These are phyloP conservation scores for Apiospora aurea DNA, from an alignment of 2,329 filamentous ascomycete genomes.

Conservation along the genomic window DNA sequence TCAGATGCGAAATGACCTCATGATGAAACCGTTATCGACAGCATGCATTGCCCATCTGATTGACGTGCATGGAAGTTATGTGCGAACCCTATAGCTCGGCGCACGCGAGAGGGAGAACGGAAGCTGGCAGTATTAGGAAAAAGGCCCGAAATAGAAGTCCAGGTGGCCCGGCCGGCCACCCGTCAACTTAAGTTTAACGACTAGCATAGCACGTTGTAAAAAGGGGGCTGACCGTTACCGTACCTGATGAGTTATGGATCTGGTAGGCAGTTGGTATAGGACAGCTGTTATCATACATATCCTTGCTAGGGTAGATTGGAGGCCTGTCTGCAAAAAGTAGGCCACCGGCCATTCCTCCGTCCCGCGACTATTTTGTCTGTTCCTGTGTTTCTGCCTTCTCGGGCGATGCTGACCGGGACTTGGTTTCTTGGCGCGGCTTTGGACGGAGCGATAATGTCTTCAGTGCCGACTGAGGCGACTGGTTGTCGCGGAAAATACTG, in stretches of 20 bases:
- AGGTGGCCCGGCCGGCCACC: not conserved
- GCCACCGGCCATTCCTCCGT: not conserved
- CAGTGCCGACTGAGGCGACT: too few species aligned
- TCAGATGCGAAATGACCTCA: constrained; percentile 8
- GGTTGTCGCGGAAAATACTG: too few species aligned
- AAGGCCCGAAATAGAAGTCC: not conserved
- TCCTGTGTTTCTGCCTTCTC: too few species aligned
- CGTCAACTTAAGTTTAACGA: constrained; percentile 1
- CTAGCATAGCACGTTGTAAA: not conserved
- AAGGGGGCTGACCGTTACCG: not conserved
- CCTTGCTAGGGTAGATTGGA: not conserved
- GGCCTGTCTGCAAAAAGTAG: not conserved
- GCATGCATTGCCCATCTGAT: not conserved
- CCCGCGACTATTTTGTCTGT: too few species aligned
- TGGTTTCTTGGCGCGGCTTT: too few species aligned
- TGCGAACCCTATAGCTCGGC: not conserved
- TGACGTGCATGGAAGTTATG: not conserved
- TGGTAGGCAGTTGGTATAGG: too few species aligned
- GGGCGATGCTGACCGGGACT: too few species aligned
- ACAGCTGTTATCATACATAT: not conserved
- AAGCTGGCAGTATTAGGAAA: not conserved
- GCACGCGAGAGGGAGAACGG: not conserved
- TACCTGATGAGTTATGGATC: not conserved
- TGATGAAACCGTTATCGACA: not conserved
- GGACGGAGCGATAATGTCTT: too few species aligned